Evolutionary conservation across 1,284 basidiomycete species (phyloP), one percentile per base, ranked within the genome.

Genomic region (Puccinia hordei): DNA sequence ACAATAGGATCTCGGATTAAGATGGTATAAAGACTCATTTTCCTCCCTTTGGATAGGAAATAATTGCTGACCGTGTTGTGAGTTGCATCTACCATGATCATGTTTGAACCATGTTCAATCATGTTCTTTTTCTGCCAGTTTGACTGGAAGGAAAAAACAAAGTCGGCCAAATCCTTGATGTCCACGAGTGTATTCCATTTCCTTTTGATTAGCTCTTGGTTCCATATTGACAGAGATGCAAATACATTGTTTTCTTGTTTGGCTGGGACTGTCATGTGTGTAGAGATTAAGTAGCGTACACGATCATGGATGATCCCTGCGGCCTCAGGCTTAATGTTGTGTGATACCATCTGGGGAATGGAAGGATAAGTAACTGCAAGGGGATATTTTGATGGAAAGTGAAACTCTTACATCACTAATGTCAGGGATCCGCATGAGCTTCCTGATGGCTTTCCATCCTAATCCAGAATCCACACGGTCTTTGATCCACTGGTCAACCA

Each of bases 31-130:
- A 27, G 19, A 61, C 27, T 61, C 10, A 61, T 24, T 17, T 61
- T 61, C 24, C 27, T 61, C 2, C 57, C 57, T 61, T 27, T 35
- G 24, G 57, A 15, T 6, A 66, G 63, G 17, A n/a, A 66, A 17
- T 44, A 66, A 44, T 66, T 66, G n/a, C 38, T 66, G 15, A 66
- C 63, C 3, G 38, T 44, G 22, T 66, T 66, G 22, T 41, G 63
- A 22, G 63, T 66, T 24, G 44, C 17, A 66, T 66, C 38, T 1
- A 66, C 17, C 19, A 66, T 22, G 6, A 66, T 30, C 35, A 46
- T 66, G 6, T 13, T 9, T 12, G 15, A 44, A 12, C 63, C 19
- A 44, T 66, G 19, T 4, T 13, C 17, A 13, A 44, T 10, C 38
- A 66, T n/a, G 13, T 15, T 46, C 19, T 44, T n/a, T 22, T 46